phyloP scores from a whole-genome alignment of 2,329 filamentous ascomycete genomes.

The Aspergillus spinulosporus region DNA sequence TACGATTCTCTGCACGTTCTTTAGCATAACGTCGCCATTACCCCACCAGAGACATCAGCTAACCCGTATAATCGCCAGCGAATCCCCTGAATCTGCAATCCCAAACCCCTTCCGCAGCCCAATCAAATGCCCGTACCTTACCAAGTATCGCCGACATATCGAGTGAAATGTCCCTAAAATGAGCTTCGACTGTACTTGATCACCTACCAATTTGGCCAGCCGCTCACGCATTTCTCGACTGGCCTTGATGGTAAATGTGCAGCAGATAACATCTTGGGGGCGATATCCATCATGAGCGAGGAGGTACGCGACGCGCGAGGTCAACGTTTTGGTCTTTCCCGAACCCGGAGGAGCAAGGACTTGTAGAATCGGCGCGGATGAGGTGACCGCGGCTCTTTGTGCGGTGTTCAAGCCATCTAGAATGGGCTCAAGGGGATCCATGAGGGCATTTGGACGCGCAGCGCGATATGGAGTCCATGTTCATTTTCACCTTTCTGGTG shows the following conservation, averaged over 20 bases:
- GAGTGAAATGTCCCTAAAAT: conserved; percentile 94
- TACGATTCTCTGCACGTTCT: conserved; percentile 61
- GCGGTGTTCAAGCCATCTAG: conserved; percentile 64
- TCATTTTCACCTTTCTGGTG: not conserved
- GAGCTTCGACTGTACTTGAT: conserved; percentile 71
- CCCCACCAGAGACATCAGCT: conserved; percentile 2
- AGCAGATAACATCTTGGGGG: conserved; percentile 88
- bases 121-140: conserved; percentile 79
- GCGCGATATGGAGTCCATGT: not conserved
- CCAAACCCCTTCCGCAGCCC: conserved; percentile 80
- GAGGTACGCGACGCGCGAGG: conserved; percentile 86
- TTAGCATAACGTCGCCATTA: conserved; percentile 13
- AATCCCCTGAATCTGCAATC: conserved; percentile 85
- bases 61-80: conserved; percentile 69
- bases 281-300: conserved; percentile 69
- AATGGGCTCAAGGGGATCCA: conserved; percentile 49
- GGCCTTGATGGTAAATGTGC: conserved; percentile 96
- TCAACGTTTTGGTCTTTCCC: conserved; percentile 94
- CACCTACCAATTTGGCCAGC: conserved; percentile 77
- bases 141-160: conserved; percentile 80
- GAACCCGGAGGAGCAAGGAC: conserved; percentile 66
- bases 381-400: conserved; percentile 65
- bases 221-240: conserved; percentile 93
- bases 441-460: conserved; percentile 28
- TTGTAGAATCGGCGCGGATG: conserved; percentile 59